Evolutionary conservation across 768 basidiomycete genomes (phyloP).

Genomic region (Suillus decipiens): DNA sequence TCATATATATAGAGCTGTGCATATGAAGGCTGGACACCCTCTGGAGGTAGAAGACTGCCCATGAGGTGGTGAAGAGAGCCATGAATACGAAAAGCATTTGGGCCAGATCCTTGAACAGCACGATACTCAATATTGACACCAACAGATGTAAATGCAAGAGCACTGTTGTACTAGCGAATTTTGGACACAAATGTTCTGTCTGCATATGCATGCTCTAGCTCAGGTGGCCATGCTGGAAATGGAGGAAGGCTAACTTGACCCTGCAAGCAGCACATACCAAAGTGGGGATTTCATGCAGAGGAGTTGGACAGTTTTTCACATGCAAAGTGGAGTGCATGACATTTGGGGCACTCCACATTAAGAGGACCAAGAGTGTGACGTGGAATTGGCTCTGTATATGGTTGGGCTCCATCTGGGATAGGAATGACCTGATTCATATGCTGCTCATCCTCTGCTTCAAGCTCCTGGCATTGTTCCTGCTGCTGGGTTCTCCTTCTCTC

Average conservation of each 20-base stretch:
- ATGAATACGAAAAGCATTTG: slow-evolving; percentile 37
- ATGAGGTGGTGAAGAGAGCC: slow-evolving; percentile 39
- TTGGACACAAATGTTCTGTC: too few species aligned
- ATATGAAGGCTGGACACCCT: slow-evolving; percentile 29
- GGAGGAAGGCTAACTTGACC: slow-evolving; percentile 27
- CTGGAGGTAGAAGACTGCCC: slow-evolving; percentile 35
- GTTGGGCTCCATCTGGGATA: neutral
- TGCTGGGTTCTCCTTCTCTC: neutral
- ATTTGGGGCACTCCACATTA: too few species aligned
- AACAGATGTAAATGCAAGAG: too few species aligned
- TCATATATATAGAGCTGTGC: slow-evolving; percentile 47
- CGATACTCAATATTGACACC: too few species aligned
- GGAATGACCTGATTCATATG: neutral
- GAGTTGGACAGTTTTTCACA: slow-evolving; percentile 14
- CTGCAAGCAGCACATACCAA: slow-evolving; percentile 32
- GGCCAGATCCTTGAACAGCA: slow-evolving; percentile 31
- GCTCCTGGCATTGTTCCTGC: neutral
- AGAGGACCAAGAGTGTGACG: slow-evolving; percentile 12
- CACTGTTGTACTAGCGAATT: too few species aligned
- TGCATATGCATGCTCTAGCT: slow-evolving; percentile 22
- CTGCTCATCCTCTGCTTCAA: neutral
- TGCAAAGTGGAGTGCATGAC: slow-evolving; percentile 22
- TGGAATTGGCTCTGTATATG: slow-evolving; percentile 18
- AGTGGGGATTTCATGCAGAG: slow-evolving; percentile 1
- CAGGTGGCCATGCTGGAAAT: slow-evolving; percentile 22